Percentiles rank a stretch among this genome's conserved stretches.
Conservation (phyloP, 2,329 filamentous ascomycete genomes). For the Fusarium musae region DNA sequence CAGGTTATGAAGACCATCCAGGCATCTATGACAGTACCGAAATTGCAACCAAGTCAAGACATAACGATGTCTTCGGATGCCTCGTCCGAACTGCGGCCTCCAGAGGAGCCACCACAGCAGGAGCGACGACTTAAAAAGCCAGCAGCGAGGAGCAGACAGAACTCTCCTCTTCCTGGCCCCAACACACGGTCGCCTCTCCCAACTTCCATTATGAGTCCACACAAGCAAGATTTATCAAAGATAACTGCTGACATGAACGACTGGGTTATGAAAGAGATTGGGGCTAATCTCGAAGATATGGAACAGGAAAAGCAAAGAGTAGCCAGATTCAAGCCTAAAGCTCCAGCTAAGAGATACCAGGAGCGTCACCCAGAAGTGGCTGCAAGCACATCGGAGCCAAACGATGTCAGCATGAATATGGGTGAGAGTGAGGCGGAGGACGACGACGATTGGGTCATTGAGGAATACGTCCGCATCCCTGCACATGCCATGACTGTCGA, state of each 20-base stretch:
- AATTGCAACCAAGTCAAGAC: background rate
- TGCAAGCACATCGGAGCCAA: constrained; percentile 14
- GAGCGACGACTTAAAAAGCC: constrained; percentile 50
- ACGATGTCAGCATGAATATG: constrained; percentile 50
- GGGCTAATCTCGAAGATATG: constrained; percentile 60
- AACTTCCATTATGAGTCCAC: constrained; percentile 47
- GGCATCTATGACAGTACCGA: constrained; percentile 3
- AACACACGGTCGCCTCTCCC: constrained; percentile 46
- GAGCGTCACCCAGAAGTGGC: constrained; percentile 63
- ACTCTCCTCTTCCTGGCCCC: constrained; percentile 36
- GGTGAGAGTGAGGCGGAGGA: constrained; percentile 57
- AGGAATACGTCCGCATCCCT: constrained; percentile 72
- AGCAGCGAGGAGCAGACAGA: constrained; percentile 43
- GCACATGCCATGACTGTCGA: constrained; percentile 60
- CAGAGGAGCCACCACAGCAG: constrained; percentile 19
- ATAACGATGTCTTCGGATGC: constrained; percentile 10
- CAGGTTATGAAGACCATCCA: constrained; percentile 22
- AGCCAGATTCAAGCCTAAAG: constrained; percentile 65
- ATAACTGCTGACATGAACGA: constrained; percentile 66
- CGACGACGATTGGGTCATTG: constrained; percentile 69
- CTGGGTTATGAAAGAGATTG: constrained; percentile 69
- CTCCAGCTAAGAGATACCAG: constrained; percentile 63
- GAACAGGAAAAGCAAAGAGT: constrained; percentile 54
- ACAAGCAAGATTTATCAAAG: constrained; percentile 59
- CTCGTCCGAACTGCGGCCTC: background rate